Percentiles rank a stretch among this genome's conserved stretches.
Conservation (phyloP, 352 stramenopile species). For the Pseudoperonospora humuli region DNA sequence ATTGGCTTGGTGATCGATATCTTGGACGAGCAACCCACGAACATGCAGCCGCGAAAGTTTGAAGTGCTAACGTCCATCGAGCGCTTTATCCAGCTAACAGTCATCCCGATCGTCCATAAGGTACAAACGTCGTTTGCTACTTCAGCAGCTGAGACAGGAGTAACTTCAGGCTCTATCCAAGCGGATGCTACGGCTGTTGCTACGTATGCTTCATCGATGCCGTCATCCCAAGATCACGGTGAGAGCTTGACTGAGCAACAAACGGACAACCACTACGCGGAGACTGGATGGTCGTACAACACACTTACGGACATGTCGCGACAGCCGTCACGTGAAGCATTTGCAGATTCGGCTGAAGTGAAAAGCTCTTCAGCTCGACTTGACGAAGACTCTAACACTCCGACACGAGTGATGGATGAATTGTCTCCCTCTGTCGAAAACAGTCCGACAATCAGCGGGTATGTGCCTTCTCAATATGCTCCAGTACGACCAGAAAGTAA, state of each 20-base stretch:
- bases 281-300: conserved; percentile 7
- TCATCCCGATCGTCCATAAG: conserved; percentile 70
- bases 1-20: conserved; percentile 66
- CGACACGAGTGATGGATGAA: conserved; percentile 11
- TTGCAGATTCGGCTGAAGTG: conserved; percentile 11
- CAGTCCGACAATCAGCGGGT: conserved; percentile 1
- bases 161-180: neutral
- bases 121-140: conserved; percentile 24
- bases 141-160: neutral
- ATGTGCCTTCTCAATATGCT: conserved; percentile 2
- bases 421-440: conserved; percentile 5
- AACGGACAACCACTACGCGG: conserved; percentile 9
- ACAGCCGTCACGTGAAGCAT: conserved; percentile 5
- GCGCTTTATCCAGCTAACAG: conserved; percentile 68
- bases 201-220: conserved; percentile 4
- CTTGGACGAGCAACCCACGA: conserved; percentile 36
- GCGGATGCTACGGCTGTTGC: conserved; percentile 1
- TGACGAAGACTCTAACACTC: conserved; percentile 1
- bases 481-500: conserved; percentile 2
- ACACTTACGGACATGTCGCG: conserved; percentile 4
- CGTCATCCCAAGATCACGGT: conserved; percentile 1
- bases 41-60: conserved; percentile 44
- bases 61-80: conserved; percentile 76
- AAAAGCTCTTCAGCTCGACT: neutral
- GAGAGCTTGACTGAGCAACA: neutral